Base-by-base conservation (phyloP, 164 flowering plant genomes). In the Liquidambar formosana region DNA sequence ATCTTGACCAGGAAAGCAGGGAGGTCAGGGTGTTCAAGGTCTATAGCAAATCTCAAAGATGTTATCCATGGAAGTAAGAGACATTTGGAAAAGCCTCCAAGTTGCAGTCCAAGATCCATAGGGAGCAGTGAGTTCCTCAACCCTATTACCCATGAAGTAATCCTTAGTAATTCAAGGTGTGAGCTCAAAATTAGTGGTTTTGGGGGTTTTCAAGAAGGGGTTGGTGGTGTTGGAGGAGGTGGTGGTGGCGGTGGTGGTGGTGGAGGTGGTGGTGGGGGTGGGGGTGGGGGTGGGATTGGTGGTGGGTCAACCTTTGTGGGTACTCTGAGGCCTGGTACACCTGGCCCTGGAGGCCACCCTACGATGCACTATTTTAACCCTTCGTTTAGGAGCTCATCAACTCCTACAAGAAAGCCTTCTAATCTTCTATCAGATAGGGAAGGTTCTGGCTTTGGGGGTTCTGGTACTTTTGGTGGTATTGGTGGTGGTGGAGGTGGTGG, bases 11-110 rank as follows among this genome's bases (percentile, higher is more conserved):
- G 66, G 58, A 90, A 80, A 70, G 69, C 79, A 16, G 81, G 86
- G 9, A 82, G 93, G 86, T 95, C 99, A 48, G 99, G 99, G 1
- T 95, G 99, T 69, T 93, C 99, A 67, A 88, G 96, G 86, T 95
- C 99, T 28, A 93, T 95, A 53, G 88, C 97, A 22, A 95, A 93
- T 76, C 94, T 95, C 69, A 93, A 84, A 73, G 99, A 95, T 81
- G 99, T 91, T 6, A 93, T 93, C 65, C 93, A 91, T 80, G 96
- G 96, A 44, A 91, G 94, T 81, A 91, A 89, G 66, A 82, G 92
- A 63, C 99, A 93, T 64, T 21, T 80, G 28, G 92, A 93, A 10
- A 89, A 75, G 81, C 96, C 97, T 16, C 86, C 96, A 25, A 85
- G 83, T 73, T 88, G 90, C 75, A 95, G 99, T 63, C 99, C 99